Conservation (phyloP, 106 monocot species). For the Apostasia ramifera region DNA sequence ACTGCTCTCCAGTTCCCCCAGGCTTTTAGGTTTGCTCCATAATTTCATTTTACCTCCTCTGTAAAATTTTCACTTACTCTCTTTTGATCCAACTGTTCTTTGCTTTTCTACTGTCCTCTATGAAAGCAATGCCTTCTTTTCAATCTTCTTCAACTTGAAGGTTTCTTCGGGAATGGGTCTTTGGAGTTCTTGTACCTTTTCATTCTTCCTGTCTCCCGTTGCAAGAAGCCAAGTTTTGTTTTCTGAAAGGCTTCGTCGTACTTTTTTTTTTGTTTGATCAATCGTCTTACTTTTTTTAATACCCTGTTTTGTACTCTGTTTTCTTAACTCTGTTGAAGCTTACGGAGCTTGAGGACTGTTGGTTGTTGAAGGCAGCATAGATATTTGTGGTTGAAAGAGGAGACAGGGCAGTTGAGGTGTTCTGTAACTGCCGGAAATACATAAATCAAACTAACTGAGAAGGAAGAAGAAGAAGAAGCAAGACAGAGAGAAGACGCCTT, state of each 20-base stretch:
- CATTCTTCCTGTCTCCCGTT: not conserved
- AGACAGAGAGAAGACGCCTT: not conserved
- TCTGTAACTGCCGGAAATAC: not conserved
- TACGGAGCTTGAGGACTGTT: not conserved
- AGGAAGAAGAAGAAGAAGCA: not conserved
- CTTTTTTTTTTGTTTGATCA: no score
- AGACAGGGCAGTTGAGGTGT: not conserved
- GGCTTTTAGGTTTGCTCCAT: slow-evolving; percentile 1
- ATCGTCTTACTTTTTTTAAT: not conserved
- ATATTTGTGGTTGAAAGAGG: not conserved
- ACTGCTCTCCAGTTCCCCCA: slow-evolving; percentile 1
- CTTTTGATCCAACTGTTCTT: not conserved
- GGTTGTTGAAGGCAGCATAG: not conserved
- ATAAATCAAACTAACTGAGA: not conserved
- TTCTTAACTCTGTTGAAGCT: not conserved
- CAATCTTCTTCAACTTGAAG: not conserved
- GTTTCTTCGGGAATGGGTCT: not conserved
- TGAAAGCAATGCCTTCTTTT: not conserved
- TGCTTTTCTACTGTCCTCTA: not conserved
- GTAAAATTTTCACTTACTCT: not conserved
- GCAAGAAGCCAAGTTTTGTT: not conserved
- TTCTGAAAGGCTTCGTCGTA: not conserved
- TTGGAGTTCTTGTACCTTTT: not conserved
- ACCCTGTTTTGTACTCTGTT: not conserved
- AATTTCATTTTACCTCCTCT: not conserved